A percentile compares a stretch with the other conserved stretches of the same genome.
These are phyloP conservation scores for Penicillium alfredii DNA, from an alignment of 495 filamentous ascomycete genomes.

Conservation along the genomic window DNA sequence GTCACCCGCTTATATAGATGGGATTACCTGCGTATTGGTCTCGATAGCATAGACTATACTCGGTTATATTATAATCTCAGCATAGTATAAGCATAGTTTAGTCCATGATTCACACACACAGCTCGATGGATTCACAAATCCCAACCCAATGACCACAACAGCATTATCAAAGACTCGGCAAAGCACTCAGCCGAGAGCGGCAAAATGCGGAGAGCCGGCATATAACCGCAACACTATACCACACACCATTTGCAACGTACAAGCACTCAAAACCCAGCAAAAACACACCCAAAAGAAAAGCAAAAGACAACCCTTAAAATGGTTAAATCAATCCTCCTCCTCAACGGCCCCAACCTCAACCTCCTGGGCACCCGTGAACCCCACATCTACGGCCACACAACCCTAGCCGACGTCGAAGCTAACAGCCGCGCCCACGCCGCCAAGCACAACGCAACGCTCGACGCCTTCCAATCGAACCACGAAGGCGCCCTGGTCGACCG, in stretches of 20 bases:
- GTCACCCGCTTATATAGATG: too few species aligned
- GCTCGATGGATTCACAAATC: too few species aligned
- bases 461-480: conserved; percentile 60
- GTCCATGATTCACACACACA: too few species aligned
- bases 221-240: neutral
- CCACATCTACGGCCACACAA: conserved; percentile 60
- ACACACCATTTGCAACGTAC: neutral
- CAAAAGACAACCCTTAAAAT: conserved; percentile 16
- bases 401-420: conserved; percentile 52
- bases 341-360: conserved; percentile 79
- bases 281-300: neutral
- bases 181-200: conserved; percentile 1
- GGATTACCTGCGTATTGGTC: too few species aligned
- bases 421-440: conserved; percentile 38
- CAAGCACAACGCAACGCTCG: conserved; percentile 35
- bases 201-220: neutral
- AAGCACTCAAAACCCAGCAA: neutral
- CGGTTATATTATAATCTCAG: too few species aligned
- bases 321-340: conserved; percentile 58
- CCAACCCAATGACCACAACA: too few species aligned
- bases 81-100: too few species aligned
- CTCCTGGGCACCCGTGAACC: conserved; percentile 69
- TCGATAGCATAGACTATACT: too few species aligned
- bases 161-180: too few species aligned
- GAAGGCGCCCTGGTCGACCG: conserved; percentile 59